A percentile compares a stretch with the other conserved stretches of the same genome.
Conservation (phyloP, 192 early-diverging fungal genomes). For the Thamnidium elegans region DNA sequence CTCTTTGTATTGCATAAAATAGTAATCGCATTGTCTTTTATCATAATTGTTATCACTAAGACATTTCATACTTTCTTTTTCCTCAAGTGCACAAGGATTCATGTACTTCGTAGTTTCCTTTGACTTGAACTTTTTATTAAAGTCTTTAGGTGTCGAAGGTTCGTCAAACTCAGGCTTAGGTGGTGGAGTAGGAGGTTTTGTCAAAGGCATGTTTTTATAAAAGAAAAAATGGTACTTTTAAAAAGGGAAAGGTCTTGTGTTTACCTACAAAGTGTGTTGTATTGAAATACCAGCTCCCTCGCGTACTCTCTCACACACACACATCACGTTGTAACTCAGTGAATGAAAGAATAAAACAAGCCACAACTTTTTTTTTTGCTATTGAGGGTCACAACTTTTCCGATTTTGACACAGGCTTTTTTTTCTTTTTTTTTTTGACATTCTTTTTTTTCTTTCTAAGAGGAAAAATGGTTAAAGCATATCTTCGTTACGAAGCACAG, state of each 20-base stretch:
- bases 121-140: conserved; percentile 42
- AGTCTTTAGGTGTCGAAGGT: conserved; percentile 36
- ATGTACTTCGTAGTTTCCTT: conserved; percentile 54
- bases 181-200: conserved; percentile 36
- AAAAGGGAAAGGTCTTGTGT: neutral
- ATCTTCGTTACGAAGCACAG: conserved; percentile 78
- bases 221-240: neutral
- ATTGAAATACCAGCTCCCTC: too few relatives aligned
- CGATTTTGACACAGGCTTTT: neutral
- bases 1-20: conserved; percentile 51
- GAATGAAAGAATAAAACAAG: too few relatives aligned
- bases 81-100: conserved; percentile 50
- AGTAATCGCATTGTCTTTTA: conserved; percentile 45
- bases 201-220: conserved; percentile 27
- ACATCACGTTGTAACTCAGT: too few relatives aligned
- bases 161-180: conserved; percentile 38
- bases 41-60: conserved; percentile 53
- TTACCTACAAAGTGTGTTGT: too few relatives aligned
- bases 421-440: neutral
- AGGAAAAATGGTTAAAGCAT: conserved; percentile 64
- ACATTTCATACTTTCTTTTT: conserved; percentile 50
- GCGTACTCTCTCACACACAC: too few relatives aligned
- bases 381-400: too few relatives aligned
- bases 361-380: too few relatives aligned
- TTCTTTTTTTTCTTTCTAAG: conserved; percentile 2